Base-by-base conservation (phyloP, 257 asterid genomes). In the Primulina huaijiensis region DNA sequence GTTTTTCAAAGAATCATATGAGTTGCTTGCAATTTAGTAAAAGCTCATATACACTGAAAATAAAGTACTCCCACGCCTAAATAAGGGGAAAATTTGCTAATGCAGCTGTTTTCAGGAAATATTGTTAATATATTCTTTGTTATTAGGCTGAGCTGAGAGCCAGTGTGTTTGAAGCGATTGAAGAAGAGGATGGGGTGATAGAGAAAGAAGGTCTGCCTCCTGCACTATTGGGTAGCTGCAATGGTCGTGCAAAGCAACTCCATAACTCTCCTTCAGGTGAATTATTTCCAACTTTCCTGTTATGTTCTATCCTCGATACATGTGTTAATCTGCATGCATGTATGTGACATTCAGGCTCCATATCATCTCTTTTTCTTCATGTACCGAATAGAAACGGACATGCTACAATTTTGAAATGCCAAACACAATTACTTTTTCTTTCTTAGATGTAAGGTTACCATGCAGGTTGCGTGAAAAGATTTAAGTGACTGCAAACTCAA, bases 211-310 rank as follows among this genome's bases (percentile, higher is more conserved):
- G 87, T 57, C 83, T 90, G 74, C 96, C 98, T 69, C 89, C 92
- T 79, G 97, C 98, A 7, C 86, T 93, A 62, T 72, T 90, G 82
- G 98, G 97, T 75, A 90, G 97, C 85, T 93, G 98, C 85, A 93
- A 92, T 74, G 96, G 86, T 62, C 96, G 90, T 34, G 97, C 97
- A 25, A 88, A 82, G 74, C 94, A 88, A 72, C 94, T 93, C 60
- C 97, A 93, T 75, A 86, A 90, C 84, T 88, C 95, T 37, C 96
- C 97, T 59, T 90, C 97, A 68, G 98, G 98, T 87, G 70, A 30
- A 68, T 61, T 62, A 14, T 3, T 34, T 73, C 50, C 16, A 14
- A 65, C 68, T 4, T 17, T 27, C 37, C 25, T 37, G 11, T 29
- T 2, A 30, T 30, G 23, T 67, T 69, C 50, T 53, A 20, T 62